Conservation (phyloP, 805 yeast genomes). For the Huiozyma naganishii region DNA sequence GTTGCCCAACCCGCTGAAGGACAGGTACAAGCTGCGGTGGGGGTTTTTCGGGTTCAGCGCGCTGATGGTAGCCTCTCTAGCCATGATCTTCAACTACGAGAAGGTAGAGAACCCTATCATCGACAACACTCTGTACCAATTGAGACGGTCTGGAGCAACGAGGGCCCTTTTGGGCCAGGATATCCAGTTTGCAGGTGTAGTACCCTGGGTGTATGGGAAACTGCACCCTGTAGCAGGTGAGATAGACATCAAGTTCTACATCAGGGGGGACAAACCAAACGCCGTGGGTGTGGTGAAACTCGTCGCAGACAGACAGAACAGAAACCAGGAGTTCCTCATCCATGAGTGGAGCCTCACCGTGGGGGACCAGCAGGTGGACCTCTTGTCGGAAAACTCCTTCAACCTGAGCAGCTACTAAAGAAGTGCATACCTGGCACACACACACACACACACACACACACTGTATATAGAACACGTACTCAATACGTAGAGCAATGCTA, state of each 20-base stretch:
- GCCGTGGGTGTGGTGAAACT: constrained; percentile 49
- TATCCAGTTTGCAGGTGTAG: constrained; percentile 52
- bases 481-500: too few species aligned
- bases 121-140: constrained; percentile 72
- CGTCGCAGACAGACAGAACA: constrained; percentile 58
- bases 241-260: constrained; percentile 61
- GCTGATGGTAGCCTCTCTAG: constrained; percentile 43
- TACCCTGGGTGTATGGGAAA: constrained; percentile 86
- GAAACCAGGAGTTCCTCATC: constrained; percentile 46
- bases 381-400: constrained; percentile 35
- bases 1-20: constrained; percentile 69
- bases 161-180: constrained; percentile 59
- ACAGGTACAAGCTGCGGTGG: constrained; percentile 38
- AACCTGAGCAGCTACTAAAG: not conserved
- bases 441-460: too few species aligned
- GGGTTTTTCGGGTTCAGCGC: constrained; percentile 46
- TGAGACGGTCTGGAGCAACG: constrained; percentile 65
- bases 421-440: too few species aligned
- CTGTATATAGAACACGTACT: too few species aligned
- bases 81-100: constrained; percentile 82
- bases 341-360: constrained; percentile 52
- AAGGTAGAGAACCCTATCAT: constrained; percentile 84
- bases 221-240: constrained; percentile 75
- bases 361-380: constrained; percentile 36
- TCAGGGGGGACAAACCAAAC: constrained; percentile 51